Evolutionary conservation across 345 rosid genomes (phyloP).

Genomic region (Populus deltoides): DNA sequence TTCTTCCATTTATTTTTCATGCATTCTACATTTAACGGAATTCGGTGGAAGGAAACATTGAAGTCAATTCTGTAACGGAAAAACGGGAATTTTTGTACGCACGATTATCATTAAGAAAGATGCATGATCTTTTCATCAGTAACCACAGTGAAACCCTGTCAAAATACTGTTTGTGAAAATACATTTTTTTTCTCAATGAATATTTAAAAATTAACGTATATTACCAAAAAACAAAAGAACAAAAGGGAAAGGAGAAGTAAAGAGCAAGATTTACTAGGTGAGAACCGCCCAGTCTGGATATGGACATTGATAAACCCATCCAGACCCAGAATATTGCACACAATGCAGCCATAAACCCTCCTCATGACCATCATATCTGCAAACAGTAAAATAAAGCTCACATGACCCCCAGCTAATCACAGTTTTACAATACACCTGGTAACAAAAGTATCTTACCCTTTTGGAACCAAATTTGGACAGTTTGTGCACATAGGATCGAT

Average conservation of each 20-base stretch:
- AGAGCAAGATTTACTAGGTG: background rate
- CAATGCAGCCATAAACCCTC: conserved; percentile 83
- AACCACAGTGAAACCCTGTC: background rate
- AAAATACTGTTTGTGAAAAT: background rate
- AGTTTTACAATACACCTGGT: background rate
- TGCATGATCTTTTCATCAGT: background rate
- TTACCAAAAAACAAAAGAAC: no score
- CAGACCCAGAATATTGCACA: conserved; percentile 69
- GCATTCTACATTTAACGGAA: no score
- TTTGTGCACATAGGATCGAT: conserved; percentile 83
- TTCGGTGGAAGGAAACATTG: no score
- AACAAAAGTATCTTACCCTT: conserved; percentile 48
- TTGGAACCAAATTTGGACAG: conserved; percentile 72
- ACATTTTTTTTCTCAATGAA: background rate
- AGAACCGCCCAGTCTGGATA: conserved; percentile 71
- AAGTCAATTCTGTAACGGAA: no score
- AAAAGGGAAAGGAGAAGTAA: background rate
- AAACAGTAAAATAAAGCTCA: conserved; percentile 2
- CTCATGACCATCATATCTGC: conserved; percentile 64
- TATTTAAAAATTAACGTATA: background rate
- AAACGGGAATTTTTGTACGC: no score
- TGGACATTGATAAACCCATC: conserved; percentile 75
- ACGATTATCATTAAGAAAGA: no score
- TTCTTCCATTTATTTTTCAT: no score
- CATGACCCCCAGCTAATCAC: background rate